phyloP scores from a whole-genome alignment of 805 yeast genomes.

The Sugiyamaella mastotermitis region DNA sequence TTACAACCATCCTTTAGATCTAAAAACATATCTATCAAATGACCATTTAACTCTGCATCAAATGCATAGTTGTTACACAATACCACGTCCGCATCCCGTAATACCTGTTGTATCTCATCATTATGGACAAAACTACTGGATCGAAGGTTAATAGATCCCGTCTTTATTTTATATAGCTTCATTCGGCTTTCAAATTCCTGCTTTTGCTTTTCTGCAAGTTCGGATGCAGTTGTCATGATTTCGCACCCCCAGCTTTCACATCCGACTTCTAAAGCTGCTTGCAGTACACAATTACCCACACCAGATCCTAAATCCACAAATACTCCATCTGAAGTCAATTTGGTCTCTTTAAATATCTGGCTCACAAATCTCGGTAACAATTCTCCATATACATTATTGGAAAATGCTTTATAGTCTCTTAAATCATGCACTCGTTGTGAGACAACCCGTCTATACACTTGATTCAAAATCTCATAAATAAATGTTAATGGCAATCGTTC shows the following conservation, averaged over 20 bases:
- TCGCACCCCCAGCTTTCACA: conserved; percentile 86
- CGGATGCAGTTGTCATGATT: conserved; percentile 76
- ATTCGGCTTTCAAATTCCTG: conserved; percentile 54
- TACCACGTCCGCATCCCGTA: conserved; percentile 62
- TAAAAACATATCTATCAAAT: conserved; percentile 58
- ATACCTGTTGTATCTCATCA: conserved; percentile 44
- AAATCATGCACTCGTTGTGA: conserved; percentile 64
- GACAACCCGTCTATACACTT: conserved; percentile 70
- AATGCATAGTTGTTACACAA: conserved; percentile 80
- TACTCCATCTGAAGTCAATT: conserved; percentile 44
- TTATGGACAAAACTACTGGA: conserved; percentile 69
- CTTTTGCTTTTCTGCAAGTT: conserved; percentile 55
- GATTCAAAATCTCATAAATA: conserved; percentile 63
- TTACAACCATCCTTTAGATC: conserved; percentile 68
- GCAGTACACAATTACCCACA: conserved; percentile 86
- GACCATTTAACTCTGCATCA: conserved; percentile 63
- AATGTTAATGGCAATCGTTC: conserved; percentile 24
- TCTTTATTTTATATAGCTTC: conserved; percentile 55
- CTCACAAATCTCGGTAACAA: conserved; percentile 72
- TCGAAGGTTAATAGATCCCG: conserved; percentile 53
- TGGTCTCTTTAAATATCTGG: conserved; percentile 56
- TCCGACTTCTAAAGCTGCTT: conserved; percentile 83
- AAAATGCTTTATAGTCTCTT: conserved; percentile 73
- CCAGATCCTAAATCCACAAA: conserved; percentile 92
- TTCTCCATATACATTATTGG: conserved; percentile 89